A percentile compares a stretch with the other conserved stretches of the same genome.
phyloP scores from a whole-genome alignment of 1,284 basidiomycete genomes.

The Thelephora terrestris region DNA sequence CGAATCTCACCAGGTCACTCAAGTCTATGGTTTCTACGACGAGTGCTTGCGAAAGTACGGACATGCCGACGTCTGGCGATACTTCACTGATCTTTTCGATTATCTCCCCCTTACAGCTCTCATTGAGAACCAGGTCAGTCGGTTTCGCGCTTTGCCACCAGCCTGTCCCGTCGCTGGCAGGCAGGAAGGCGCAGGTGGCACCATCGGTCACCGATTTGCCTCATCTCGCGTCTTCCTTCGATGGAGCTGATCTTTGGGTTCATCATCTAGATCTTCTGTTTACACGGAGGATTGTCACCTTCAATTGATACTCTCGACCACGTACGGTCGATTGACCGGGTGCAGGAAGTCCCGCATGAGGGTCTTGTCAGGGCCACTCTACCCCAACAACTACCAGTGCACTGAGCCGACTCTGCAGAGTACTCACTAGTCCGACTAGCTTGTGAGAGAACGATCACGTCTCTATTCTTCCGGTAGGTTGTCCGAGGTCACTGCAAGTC shows the following conservation, averaged over 20 bases:
- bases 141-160: constrained; percentile 1
- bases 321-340: constrained; percentile 95
- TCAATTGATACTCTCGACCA: constrained; percentile 99
- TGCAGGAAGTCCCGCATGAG: constrained; percentile 98
- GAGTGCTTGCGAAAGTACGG: constrained; percentile 99
- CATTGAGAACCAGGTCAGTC: constrained; percentile 94
- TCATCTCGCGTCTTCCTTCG: too few relatives aligned
- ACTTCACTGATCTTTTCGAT: constrained; percentile 98
- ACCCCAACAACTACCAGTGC: too few relatives aligned
- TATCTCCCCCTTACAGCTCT: constrained; percentile 95
- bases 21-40: constrained; percentile 99
- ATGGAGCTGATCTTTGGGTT: constrained; percentile 2
- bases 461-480: too few relatives aligned
- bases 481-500: too few relatives aligned
- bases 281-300: constrained; percentile 96
- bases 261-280: constrained; percentile 86
- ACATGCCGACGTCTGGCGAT: constrained; percentile 99
- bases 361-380: too few relatives aligned
- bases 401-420: too few relatives aligned
- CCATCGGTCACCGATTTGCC: too few relatives aligned
- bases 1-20: constrained; percentile 98
- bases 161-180: not conserved
- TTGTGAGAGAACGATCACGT: too few relatives aligned
- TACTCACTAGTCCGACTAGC: too few relatives aligned
- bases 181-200: too few relatives aligned